Percentiles rank a stretch among this genome's conserved stretches.
phyloP scores from a whole-genome alignment of 176 grass and related monocot species.

The Aechmea fasciata region DNA sequence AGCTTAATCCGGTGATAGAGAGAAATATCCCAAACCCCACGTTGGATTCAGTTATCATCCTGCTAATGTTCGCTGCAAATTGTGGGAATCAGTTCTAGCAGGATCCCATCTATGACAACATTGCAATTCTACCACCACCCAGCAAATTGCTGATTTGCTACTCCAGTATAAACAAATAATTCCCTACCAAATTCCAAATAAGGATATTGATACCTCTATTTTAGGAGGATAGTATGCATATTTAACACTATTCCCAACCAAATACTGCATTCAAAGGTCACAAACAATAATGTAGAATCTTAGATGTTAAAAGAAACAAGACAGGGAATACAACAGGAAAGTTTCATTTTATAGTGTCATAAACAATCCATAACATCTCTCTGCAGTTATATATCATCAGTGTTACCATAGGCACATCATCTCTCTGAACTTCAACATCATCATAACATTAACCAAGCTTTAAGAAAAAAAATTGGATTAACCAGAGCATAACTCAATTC shows the following conservation, averaged over 20 bases:
- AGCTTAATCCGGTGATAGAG: not conserved
- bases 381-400: not conserved
- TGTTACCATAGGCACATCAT: not conserved
- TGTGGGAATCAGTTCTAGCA: not conserved
- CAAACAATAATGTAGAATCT: too few relatives aligned
- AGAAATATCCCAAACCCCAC: too few relatives aligned
- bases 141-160: not conserved
- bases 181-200: too few relatives aligned
- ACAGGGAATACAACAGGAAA: not conserved
- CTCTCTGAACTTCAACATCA: not conserved
- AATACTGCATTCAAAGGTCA: too few relatives aligned
- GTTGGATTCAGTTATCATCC: too few relatives aligned
- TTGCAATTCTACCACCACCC: not conserved
- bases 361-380: too few relatives aligned
- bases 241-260: too few relatives aligned
- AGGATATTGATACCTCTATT: too few relatives aligned
- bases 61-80: not conserved
- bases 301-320: not conserved
- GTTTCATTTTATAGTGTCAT: not conserved
- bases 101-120: not conserved
- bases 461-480: not conserved
- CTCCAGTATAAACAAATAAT: not conserved
- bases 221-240: too few relatives aligned
- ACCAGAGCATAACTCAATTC: not conserved
- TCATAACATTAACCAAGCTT: not conserved